Base-by-base conservation (phyloP, 2,329 filamentous ascomycete genomes). In the Sporothrix brunneoviolacea region DNA sequence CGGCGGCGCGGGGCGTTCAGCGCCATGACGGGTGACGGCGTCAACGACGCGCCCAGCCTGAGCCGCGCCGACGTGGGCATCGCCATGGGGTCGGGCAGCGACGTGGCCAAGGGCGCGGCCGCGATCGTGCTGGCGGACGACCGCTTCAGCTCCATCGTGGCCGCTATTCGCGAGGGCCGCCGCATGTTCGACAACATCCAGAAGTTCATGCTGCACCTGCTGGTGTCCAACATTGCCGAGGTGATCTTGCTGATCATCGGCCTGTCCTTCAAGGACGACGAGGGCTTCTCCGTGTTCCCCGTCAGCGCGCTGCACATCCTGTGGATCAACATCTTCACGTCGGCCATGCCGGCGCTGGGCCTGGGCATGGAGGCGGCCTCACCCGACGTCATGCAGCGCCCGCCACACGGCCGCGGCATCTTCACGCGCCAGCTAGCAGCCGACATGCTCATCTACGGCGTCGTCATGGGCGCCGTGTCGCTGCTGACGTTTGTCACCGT, bases 261-360 rank as follows among this genome's bases (percentile, higher is more conserved):
- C 48, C 79, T 95, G 4, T 85, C 76, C 0, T 94, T 95, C 70
- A 86, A 89, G 60, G 90, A 95, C 62, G 58, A 67, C 3, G 70
- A 74, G 9, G 76, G 79, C 8, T 76, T 87, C 54, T 93, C 88
- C 0, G 88, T 95, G 9, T 95, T 94, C 65, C 90, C 89, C 4
- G 79, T 95, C 39, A 82, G 87, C 0, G 88, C 90, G 0, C 81
- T 95, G 10, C 84, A 95, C 60, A 91, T 95, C 55, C 78, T 95
- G 53, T 95, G 88, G 89, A 88, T 95, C 65, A 95, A 95, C 67
- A 91, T 95, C 86, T 79, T 93, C 50, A 95, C 90, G 0, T 91
- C 87, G 36, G 87, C 84, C 1, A 82, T 93, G 65, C 89, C 89
- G 1, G 90, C 91, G 52, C 93, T 95, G 71, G 90, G 89, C 38